These are phyloP conservation scores for Perkinsus chesapeaki DNA, from an alignment of 169 alveolate genomes.

Conservation along the genomic window DNA sequence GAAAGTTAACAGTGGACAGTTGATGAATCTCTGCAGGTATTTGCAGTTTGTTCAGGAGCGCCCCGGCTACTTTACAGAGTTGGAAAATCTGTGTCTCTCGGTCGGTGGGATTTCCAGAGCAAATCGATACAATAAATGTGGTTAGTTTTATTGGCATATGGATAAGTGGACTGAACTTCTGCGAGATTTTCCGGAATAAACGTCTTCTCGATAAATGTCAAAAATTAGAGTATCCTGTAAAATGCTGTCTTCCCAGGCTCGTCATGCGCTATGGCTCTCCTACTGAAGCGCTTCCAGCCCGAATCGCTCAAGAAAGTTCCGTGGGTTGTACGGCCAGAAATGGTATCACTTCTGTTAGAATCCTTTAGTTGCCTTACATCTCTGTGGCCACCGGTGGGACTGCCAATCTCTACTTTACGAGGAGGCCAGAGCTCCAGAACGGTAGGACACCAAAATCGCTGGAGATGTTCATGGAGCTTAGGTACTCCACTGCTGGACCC, in stretches of 20 bases:
- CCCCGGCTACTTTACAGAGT: no score
- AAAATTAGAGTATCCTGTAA: no score
- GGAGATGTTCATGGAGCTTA: not conserved
- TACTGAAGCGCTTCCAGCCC: not conserved
- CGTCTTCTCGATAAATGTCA: no score
- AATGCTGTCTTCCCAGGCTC: not conserved
- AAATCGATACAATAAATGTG: no score
- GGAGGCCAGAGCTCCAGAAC: not conserved
- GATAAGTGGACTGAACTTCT: no score
- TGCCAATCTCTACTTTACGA: not conserved
- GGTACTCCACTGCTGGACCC: not conserved
- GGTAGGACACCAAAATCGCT: not conserved
- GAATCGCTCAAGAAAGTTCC: not conserved
- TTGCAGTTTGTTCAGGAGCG: no score
- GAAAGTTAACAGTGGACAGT: no score
- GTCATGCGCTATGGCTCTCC: not conserved
- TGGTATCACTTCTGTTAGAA: not conserved
- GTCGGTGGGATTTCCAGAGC: no score
- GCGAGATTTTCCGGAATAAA: no score
- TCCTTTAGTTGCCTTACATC: not conserved
- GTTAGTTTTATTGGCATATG: no score
- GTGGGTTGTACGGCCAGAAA: not conserved
- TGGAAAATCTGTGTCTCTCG: no score
- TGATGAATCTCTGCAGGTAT: no score
- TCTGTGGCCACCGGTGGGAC: not conserved